Evolutionary conservation across 176 grass and related monocot species (phyloP), one percentile per base, ranked within the genome.

Genomic region (Eragrostis nindensis): DNA sequence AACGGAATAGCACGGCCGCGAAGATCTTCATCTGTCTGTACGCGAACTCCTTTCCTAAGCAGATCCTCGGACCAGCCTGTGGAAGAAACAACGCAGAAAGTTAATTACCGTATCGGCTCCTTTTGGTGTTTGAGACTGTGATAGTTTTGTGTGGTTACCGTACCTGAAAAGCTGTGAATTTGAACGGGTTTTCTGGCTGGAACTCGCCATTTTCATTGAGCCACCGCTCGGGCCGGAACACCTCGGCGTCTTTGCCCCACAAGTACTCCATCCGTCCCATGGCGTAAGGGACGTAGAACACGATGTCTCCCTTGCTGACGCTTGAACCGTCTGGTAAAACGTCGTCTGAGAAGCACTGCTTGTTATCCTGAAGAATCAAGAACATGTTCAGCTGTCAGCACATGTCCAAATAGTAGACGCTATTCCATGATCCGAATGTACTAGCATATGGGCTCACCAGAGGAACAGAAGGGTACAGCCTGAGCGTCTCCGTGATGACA

Each of bases 11-110:
- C 76, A 85, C 70, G 0, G 87, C 92, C 32, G 89, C 87, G 4
- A 89, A 89, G 53, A 83, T 69, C 50, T 95, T 95, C 89, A 95
- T 90, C 64, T 95, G 92, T 61, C 87, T 72, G 52, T 90, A 92
- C 0, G 92, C 92, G 50, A 95, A 92, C 1, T 95, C 89, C 25
- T 95, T 92, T 12, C 87, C 92, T 21, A 90, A 26, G 40, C 87
- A 92, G 6, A 92, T 92, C 77, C 89, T 89, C 63, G 89, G 92
- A 9, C 89, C 87, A 24, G 92, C 89, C 92, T 90, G 29, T 0
- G 15, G 2, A 49, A 6, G 27, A 66, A 21, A 15, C 11, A 43
- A 3, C 14, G 29, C 14, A 11, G 24, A 9, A 45, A 48, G 68
- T 27, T n/a, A n/a, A n/a, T n/a, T n/a, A n/a, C n/a, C n/a, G 14